Evolutionary conservation across 2,329 filamentous ascomycete species (phyloP).

Genomic region (Aspergillus phoenicis): DNA sequence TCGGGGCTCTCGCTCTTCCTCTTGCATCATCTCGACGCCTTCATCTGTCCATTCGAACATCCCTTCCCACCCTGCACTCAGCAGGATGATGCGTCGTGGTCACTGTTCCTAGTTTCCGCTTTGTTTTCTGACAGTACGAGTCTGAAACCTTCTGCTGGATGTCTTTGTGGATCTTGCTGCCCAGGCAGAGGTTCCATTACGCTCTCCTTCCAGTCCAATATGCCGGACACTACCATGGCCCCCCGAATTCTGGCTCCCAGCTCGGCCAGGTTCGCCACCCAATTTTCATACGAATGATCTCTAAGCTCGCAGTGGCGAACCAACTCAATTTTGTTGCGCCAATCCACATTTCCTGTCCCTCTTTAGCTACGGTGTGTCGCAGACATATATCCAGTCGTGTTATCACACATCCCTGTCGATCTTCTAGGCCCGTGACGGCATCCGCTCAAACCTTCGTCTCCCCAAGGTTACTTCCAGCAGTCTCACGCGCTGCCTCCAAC

Average conservation of each 20-base stretch:
- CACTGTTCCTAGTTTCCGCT: neutral
- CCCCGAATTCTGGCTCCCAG: constrained; percentile 26
- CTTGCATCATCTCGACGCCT: constrained; percentile 2
- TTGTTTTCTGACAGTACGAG: neutral
- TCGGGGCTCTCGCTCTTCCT: neutral
- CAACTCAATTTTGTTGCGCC: constrained; percentile 10
- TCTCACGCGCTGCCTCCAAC: constrained; percentile 8
- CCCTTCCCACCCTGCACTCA: neutral
- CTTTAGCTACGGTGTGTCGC: constrained; percentile 1
- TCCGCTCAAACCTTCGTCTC: constrained; percentile 1
- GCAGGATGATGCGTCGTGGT: neutral
- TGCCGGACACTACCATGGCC: constrained; percentile 31
- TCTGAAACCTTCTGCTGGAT: constrained; percentile 30
- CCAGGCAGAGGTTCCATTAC: constrained; percentile 27
- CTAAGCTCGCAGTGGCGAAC: constrained; percentile 32
- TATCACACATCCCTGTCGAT: constrained; percentile 20
- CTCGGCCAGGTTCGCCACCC: constrained; percentile 30
- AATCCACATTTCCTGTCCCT: constrained; percentile 4
- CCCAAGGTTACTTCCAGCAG: constrained; percentile 6
- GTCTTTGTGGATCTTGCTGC: constrained; percentile 28
- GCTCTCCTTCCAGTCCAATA: constrained; percentile 31
- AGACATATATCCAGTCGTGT: neutral
- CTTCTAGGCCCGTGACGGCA: constrained; percentile 15
- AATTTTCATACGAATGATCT: constrained; percentile 30
- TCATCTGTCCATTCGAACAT: neutral